Evolutionary conservation across 1,284 basidiomycete genomes (phyloP), one percentile per base, ranked within the genome.

Genomic region (Microbotryum violaceum): DNA sequence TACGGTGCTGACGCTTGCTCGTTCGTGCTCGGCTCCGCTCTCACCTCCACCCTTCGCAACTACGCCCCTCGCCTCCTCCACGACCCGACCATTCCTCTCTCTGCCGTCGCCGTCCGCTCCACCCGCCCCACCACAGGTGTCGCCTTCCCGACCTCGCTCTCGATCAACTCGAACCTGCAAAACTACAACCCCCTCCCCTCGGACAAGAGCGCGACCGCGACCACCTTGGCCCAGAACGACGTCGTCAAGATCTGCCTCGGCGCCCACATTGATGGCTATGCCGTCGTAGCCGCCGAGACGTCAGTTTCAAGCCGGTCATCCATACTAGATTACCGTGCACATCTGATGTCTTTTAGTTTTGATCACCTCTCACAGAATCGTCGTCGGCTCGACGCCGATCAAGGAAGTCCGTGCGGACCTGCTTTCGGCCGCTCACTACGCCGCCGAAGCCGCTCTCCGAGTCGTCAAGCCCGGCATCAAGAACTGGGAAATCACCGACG

Each of bases 231-330:
- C 61, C 88, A 91, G 70, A 85, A 86, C 68, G 94, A 98, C 75
- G 86, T 97, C 60, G 94, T 97, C 72, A 97, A 97, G 79, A 79
- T 98, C 68, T 89, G 94, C 77, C 80, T 97, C 66, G 94, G 94
- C 62, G 90, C 93, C 44, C 94, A 97, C 75, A 93, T 98, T 76
- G 94, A 98, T 76, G 94, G 77, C 23, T 91, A 87, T 74, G 88
- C 91, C 25, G 82, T 89, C 60, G 83, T 93, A 75, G 83, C 83
- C 72, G 94, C 90, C 61, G 94, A 98, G 79, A 97, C 92, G 68
- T 67, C 53, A 56, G 71, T 65, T 31, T 8, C 29, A 31, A 31
- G 29, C 29, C 27, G 1, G n/a, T 23, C 66, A 25, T 49, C 50
- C 23, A 27, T 27, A 27, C 27, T n/a, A 2, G 23, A 33, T 2